A percentile compares a stretch with the other conserved stretches of the same genome.
phyloP scores from a whole-genome alignment of 2,329 filamentous ascomycete genomes.

The Fusarium sp. region DNA sequence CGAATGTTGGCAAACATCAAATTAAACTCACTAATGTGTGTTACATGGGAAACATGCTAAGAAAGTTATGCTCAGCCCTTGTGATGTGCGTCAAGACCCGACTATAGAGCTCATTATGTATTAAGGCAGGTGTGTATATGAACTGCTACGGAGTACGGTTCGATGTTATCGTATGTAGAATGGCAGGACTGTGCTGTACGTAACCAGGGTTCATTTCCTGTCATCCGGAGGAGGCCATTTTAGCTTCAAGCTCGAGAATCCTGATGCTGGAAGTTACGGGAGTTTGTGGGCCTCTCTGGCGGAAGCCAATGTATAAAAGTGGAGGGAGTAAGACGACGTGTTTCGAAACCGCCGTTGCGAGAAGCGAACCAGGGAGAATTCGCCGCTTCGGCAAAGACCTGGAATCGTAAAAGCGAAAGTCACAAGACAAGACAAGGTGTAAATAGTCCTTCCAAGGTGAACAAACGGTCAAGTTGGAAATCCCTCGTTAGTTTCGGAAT shows the following conservation, averaged over 20 bases:
- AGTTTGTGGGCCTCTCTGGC: conserved; percentile 27
- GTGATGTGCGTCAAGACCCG: neutral
- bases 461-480: neutral
- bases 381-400: conserved; percentile 4
- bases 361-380: conserved; percentile 23
- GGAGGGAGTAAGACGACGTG: conserved; percentile 33
- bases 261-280: conserved; percentile 19
- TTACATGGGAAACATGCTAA: neutral
- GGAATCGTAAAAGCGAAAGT: neutral
- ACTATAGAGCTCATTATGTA: neutral
- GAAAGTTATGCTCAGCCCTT: neutral
- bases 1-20: neutral
- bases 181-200: neutral
- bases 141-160: neutral
- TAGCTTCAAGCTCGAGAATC: conserved; percentile 10
- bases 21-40: conserved; percentile 6
- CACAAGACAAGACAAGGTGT: neutral
- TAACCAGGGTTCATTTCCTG: neutral
- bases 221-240: neutral
- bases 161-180: neutral
- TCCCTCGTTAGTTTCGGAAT: conserved; percentile 4
- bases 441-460: neutral
- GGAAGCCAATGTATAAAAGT: conserved; percentile 25
- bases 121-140: neutral
- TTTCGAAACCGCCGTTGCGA: conserved; percentile 40